These are phyloP conservation scores for Meyerozyma carpophila DNA, from an alignment of 1,139 yeast genomes.

Conservation along the genomic window DNA sequence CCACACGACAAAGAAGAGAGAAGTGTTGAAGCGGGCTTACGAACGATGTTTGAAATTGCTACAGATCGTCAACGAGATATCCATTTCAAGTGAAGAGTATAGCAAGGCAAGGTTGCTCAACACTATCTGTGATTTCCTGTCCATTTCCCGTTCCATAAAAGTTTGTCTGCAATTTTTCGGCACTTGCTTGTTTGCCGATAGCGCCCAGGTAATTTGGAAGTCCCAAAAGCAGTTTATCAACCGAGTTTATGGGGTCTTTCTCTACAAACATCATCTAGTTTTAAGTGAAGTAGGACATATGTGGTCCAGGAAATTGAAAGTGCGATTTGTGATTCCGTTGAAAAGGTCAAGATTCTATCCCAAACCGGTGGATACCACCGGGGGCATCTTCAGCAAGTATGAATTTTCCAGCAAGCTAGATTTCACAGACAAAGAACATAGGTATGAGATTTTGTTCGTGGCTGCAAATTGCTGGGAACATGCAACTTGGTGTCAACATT, in stretches of 20 bases:
- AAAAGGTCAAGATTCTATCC: conserved; percentile 23
- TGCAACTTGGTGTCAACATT: conserved; percentile 34
- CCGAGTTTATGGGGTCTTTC: conserved; percentile 30
- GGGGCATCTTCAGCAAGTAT: conserved; percentile 33
- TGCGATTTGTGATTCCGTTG: conserved; percentile 44
- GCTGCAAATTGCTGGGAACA: conserved; percentile 30
- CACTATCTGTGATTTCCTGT: conserved; percentile 10
- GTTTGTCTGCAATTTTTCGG: conserved; percentile 37
- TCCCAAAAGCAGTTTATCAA: conserved; percentile 15
- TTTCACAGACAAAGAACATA: conserved; percentile 37
- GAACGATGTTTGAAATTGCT: conserved; percentile 12
- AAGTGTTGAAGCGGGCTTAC: conserved; percentile 4
- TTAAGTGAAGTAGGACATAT: conserved; percentile 16
- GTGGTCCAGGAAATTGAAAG: conserved; percentile 19
- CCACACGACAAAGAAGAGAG: conserved; percentile 8
- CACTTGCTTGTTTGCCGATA: conserved; percentile 32
- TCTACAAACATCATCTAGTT: conserved; percentile 50
- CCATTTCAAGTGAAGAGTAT: conserved; percentile 11
- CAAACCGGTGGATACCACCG: conserved; percentile 19
- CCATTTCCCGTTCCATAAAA: conserved; percentile 9
- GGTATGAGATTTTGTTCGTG: conserved; percentile 43
- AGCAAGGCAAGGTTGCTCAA: conserved; percentile 7
- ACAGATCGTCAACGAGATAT: conserved; percentile 20
- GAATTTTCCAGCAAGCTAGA: conserved; percentile 34
- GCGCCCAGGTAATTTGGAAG: conserved; percentile 33